These are phyloP conservation scores for Magnusiomyces paraingens DNA, from an alignment of 1,139 yeast species.

Conservation along the genomic window DNA sequence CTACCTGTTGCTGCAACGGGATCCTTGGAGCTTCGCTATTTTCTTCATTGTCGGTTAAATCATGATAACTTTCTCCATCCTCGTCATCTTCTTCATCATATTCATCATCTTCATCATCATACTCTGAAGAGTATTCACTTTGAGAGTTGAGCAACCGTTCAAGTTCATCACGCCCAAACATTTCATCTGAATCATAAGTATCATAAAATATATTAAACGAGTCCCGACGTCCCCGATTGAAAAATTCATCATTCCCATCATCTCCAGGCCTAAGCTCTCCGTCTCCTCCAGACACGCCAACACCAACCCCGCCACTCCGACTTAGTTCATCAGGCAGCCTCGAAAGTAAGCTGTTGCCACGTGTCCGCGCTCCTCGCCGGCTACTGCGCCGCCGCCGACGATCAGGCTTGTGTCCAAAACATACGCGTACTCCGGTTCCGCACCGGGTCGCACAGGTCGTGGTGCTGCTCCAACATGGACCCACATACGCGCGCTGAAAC, in stretches of 20 bases:
- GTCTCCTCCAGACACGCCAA: constrained; percentile 3
- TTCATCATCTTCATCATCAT: constrained; percentile 7
- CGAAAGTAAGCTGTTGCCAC: too few relatives aligned
- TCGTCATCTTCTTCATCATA: constrained; percentile 13
- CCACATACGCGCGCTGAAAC: constrained; percentile 19
- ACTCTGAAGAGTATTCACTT: constrained; percentile 10
- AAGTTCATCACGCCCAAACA: constrained; percentile 27
- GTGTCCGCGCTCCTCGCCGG: not conserved
- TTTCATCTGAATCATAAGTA: constrained; percentile 29
- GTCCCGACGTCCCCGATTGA: constrained; percentile 19
- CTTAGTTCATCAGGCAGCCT: too few relatives aligned
- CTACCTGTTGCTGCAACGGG: not conserved
- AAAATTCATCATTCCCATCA: constrained; percentile 3
- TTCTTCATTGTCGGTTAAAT: not conserved
- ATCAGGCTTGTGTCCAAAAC: not conserved
- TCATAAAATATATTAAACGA: constrained; percentile 28
- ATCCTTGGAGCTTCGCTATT: not conserved
- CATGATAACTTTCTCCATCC: constrained; percentile 4
- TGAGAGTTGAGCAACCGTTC: constrained; percentile 23
- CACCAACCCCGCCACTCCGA: too few relatives aligned
- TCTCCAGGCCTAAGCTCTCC: constrained; percentile 9
- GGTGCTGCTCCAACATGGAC: constrained; percentile 18
- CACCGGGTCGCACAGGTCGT: not conserved
- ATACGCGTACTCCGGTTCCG: not conserved
- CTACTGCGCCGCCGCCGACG: not conserved